A percentile compares a stretch with the other conserved stretches of the same genome.
phyloP scores from a whole-genome alignment of 2,329 filamentous ascomycete genomes.

The Reticulascus tulasneorum region DNA sequence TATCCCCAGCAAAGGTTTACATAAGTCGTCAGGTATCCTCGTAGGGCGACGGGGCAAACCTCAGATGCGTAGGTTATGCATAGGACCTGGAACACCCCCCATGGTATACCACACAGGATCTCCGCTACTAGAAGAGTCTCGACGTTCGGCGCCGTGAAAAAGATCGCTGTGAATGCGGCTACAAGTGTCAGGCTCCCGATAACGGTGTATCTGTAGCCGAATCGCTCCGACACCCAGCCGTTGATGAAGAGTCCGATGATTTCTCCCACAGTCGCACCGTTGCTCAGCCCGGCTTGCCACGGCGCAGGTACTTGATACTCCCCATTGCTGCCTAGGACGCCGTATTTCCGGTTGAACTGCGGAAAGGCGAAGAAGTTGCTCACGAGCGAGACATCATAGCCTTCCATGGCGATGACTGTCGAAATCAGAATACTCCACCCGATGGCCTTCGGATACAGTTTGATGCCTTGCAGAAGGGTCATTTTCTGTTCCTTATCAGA shows the following conservation, averaged over 20 bases:
- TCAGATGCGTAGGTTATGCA: constrained; percentile 66
- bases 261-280: constrained; percentile 57
- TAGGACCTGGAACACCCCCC: constrained; percentile 56
- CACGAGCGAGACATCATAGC: constrained; percentile 77
- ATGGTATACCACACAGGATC: constrained; percentile 60
- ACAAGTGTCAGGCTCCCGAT: constrained; percentile 52
- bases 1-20: constrained; percentile 68
- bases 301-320: constrained; percentile 53
- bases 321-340: constrained; percentile 39
- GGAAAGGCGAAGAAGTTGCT: constrained; percentile 71
- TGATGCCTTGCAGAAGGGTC: constrained; percentile 72
- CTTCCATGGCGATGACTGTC: constrained; percentile 91
- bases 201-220: constrained; percentile 64
- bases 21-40: constrained; percentile 69
- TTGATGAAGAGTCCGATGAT: constrained; percentile 65
- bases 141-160: constrained; percentile 61
- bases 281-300: constrained; percentile 61
- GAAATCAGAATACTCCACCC: constrained; percentile 80
- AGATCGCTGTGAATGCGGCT: constrained; percentile 56
- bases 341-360: constrained; percentile 57
- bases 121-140: constrained; percentile 56
- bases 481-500: constrained; percentile 63
- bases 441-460: constrained; percentile 82
- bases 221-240: constrained; percentile 62
- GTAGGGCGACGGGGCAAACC: constrained; percentile 68